A percentile compares a stretch with the other conserved stretches of the same genome.
Conservation (phyloP, 1,284 basidiomycete species). For the Rhodotorula sp. region DNA sequence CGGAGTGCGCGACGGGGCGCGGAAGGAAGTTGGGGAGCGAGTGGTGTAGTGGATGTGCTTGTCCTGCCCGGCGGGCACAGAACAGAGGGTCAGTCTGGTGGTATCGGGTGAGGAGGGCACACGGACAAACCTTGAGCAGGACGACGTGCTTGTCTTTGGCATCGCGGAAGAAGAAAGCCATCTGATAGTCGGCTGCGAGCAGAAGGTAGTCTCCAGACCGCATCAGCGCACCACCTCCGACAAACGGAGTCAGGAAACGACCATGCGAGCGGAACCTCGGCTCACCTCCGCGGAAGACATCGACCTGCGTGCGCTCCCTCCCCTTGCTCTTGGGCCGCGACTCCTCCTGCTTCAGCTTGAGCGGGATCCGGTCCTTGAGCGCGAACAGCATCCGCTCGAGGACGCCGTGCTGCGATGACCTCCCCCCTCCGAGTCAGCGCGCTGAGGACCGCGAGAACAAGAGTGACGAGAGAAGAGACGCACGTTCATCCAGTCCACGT, state of each 20-base stretch:
- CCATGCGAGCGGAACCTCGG: background rate
- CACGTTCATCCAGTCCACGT: conserved; percentile 52
- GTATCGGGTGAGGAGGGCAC: background rate
- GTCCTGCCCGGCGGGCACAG: conserved; percentile 14
- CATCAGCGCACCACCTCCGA: background rate
- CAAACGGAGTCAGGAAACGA: background rate
- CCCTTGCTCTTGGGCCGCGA: conserved; percentile 3
- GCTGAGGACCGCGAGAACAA: background rate
- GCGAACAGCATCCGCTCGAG: conserved; percentile 46
- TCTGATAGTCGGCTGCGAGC: conserved; percentile 46
- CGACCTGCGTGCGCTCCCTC: conserved; percentile 48
- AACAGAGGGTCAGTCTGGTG: background rate
- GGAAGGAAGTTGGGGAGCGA: background rate
- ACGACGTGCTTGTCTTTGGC: conserved; percentile 51
- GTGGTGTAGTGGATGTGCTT: conserved; percentile 22
- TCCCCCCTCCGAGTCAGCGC: background rate
- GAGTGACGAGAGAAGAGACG: conserved; percentile 9
- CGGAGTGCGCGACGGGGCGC: background rate
- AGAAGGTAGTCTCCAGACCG: background rate
- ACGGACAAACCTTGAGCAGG: conserved; percentile 47
- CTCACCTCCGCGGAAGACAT: conserved; percentile 48
- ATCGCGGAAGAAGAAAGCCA: conserved; percentile 52
- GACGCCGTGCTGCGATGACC: conserved; percentile 28
- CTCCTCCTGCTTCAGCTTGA: conserved; percentile 46
- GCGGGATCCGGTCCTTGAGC: conserved; percentile 48